Evolutionary conservation across 768 basidiomycete species (phyloP).

Genomic region (Boletus tylopilopsis): DNA sequence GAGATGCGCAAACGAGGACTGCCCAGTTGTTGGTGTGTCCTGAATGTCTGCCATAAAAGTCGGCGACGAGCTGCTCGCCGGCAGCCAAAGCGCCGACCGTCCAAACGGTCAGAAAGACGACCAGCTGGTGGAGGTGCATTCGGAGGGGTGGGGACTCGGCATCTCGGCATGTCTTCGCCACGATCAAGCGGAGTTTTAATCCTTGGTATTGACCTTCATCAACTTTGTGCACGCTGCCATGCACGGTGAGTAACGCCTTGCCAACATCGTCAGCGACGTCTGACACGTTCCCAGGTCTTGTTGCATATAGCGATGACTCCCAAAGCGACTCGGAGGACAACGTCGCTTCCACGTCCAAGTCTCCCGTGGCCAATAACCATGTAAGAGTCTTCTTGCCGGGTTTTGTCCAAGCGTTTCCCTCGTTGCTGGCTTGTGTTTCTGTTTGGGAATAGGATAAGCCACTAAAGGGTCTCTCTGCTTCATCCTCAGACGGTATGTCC

Average conservation of each 20-base stretch:
- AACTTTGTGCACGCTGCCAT: conserved; percentile 20
- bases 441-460: conserved; percentile 61
- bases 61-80: conserved; percentile 37
- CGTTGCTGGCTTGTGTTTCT: conserved; percentile 59
- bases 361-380: conserved; percentile 35
- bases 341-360: conserved; percentile 30
- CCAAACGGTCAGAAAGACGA: conserved; percentile 37
- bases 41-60: conserved; percentile 46
- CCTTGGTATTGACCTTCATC: not conserved
- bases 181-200: conserved; percentile 24
- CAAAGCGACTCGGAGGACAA: conserved; percentile 52
- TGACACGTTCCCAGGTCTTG: conserved; percentile 42
- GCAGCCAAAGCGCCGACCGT: conserved; percentile 27
- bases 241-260: conserved; percentile 25
- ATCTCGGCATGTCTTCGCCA: conserved; percentile 17
- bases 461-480: conserved; percentile 33
- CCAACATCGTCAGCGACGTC: not conserved
- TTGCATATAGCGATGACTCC: conserved; percentile 63
- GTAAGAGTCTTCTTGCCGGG: conserved; percentile 54
- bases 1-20: conserved; percentile 87
- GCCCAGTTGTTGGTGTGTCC: conserved; percentile 98
- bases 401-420: conserved; percentile 53
- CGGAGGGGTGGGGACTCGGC: conserved; percentile 21
- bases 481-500: conserved; percentile 29
- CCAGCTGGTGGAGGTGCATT: conserved; percentile 28